A percentile compares a stretch with the other conserved stretches of the same genome.
Conservation (phyloP, 129 eudicot genomes). For the Flaveria ramosissima region DNA sequence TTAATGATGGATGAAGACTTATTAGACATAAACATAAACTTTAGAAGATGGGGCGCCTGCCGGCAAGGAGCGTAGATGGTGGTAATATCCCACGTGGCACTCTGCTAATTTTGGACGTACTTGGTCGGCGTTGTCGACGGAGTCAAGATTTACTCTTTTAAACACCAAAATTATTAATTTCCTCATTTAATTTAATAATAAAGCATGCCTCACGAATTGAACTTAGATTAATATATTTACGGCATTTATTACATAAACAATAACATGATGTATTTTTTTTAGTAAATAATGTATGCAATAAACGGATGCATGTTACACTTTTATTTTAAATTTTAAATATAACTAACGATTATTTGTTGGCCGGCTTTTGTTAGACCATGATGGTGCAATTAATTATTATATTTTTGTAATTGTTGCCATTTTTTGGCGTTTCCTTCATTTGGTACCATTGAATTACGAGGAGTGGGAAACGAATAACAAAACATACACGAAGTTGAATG, state of each 20-base stretch:
- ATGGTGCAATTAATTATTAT: conserved; percentile 22
- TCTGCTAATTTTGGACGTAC: conserved; percentile 42
- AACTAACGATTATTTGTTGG: conserved; percentile 2
- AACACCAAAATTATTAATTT: neutral
- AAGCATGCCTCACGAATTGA: neutral
- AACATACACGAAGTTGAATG: neutral
- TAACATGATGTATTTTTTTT: neutral
- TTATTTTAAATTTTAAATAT: neutral
- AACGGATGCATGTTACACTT: conserved; percentile 26
- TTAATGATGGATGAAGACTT: neutral
- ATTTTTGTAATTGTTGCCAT: conserved; percentile 25
- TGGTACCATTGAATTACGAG: neutral
- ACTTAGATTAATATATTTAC: neutral
- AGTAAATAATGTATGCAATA: neutral
- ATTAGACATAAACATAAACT: conserved; percentile 15
- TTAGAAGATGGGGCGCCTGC: conserved; percentile 39
- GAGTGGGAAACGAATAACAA: conserved; percentile 9
- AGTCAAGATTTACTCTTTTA: conserved; percentile 36
- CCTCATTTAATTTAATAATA: neutral
- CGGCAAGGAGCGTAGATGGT: conserved; percentile 56
- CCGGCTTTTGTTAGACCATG: conserved; percentile 29
- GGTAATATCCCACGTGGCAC: conserved; percentile 55
- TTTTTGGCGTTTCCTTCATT: conserved; percentile 31
- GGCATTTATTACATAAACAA: neutral
- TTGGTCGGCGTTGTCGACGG: conserved; percentile 56